phyloP scores from a whole-genome alignment of 192 early-diverging fungal species.

The Coemansia sp. region DNA sequence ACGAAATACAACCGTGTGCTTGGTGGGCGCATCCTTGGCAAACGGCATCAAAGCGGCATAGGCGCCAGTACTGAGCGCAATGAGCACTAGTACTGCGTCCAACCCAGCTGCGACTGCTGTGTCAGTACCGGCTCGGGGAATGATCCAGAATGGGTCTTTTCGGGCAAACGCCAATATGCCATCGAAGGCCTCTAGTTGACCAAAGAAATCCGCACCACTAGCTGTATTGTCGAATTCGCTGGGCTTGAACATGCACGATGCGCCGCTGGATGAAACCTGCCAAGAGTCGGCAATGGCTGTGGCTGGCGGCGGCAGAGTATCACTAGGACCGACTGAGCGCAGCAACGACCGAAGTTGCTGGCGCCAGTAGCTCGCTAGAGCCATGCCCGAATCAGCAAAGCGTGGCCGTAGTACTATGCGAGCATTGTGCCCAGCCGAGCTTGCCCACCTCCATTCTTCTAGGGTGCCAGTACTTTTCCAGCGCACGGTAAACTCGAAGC shows the following conservation, averaged over 20 bases:
- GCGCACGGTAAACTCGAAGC: conserved; percentile 47
- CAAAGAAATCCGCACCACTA: background rate
- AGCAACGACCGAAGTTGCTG: conserved; percentile 22
- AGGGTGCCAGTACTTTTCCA: conserved; percentile 11
- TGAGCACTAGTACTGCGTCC: conserved; percentile 18
- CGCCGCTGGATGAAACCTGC: conserved; percentile 14
- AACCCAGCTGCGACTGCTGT: conserved; percentile 4
- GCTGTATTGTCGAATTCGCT: background rate
- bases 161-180: conserved; percentile 35
- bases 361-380: conserved; percentile 23
- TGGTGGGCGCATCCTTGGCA: background rate
- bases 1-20: conserved; percentile 5
- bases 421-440: conserved; percentile 28
- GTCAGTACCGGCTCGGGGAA: conserved; percentile 9
- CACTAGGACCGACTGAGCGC: background rate
- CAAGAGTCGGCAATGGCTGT: conserved; percentile 29
- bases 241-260: conserved; percentile 28
- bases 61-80: conserved; percentile 13
- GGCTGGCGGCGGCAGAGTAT: background rate
- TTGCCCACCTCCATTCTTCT: conserved; percentile 29
- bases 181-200: conserved; percentile 17
- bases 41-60: conserved; percentile 36
- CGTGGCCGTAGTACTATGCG: conserved; percentile 15
- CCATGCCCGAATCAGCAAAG: background rate
- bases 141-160: conserved; percentile 37